Evolutionary conservation across 345 rosid genomes (phyloP).

Genomic region (Syzygium aromaticum): DNA sequence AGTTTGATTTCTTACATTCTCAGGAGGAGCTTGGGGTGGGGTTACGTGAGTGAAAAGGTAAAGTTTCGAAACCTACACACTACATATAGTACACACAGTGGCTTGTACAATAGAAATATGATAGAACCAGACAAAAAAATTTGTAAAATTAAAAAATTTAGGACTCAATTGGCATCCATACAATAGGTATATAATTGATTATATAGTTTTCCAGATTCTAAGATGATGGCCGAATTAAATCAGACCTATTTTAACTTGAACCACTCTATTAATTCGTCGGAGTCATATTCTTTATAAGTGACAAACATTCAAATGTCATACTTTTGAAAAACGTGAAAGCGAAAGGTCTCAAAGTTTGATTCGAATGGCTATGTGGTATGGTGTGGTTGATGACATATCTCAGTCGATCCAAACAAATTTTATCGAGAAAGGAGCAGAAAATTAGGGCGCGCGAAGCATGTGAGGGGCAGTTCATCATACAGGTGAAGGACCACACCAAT

Average conservation of each 20-base stretch:
- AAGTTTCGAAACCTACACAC: too few relatives aligned
- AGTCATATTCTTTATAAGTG: background rate
- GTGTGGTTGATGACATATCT: background rate
- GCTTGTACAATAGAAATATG: too few relatives aligned
- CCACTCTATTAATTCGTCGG: background rate
- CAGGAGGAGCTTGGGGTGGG: too few relatives aligned
- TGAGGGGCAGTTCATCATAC: conserved; percentile 1
- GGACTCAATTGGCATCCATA: background rate
- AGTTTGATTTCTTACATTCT: too few relatives aligned
- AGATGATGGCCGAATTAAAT: background rate
- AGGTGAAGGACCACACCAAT: background rate
- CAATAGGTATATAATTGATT: background rate
- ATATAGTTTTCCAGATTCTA: background rate
- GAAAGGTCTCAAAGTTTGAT: background rate
- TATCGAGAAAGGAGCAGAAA: background rate
- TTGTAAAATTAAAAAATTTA: background rate
- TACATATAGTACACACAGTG: too few relatives aligned
- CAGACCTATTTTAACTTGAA: background rate
- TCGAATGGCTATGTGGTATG: background rate
- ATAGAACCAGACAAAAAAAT: too few relatives aligned
- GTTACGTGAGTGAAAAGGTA: too few relatives aligned
- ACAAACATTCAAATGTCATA: background rate
- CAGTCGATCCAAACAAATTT: background rate
- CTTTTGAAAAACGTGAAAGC: background rate
- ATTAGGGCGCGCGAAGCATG: background rate